A percentile compares a stretch with the other conserved stretches of the same genome.
These are phyloP conservation scores for Trapa bicornis DNA, from an alignment of 345 rosid genomes.

Conservation along the genomic window DNA sequence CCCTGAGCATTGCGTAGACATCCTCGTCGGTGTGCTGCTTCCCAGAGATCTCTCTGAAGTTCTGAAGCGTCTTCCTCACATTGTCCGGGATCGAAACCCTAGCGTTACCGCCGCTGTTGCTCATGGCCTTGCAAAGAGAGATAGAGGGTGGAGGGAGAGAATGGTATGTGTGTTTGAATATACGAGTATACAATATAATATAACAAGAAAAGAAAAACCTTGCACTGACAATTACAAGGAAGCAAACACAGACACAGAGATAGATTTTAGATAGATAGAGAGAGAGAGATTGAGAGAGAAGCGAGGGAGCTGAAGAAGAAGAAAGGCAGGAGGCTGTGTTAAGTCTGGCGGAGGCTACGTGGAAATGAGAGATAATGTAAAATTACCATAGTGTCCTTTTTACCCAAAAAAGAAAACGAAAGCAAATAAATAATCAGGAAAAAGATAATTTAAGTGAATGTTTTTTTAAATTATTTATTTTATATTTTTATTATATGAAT, in stretches of 20 bases:
- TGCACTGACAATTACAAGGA: background rate
- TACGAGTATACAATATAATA: background rate
- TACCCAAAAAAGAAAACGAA: too few relatives aligned
- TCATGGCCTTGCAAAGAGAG: constrained; percentile 23
- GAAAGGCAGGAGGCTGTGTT: too few relatives aligned
- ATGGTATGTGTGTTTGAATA: background rate
- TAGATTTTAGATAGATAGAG: background rate
- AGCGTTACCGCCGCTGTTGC: constrained; percentile 32
- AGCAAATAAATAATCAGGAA: too few relatives aligned
- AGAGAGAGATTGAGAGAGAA: background rate
- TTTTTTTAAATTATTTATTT: too few relatives aligned
- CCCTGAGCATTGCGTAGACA: constrained; percentile 57
- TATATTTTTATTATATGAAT: too few relatives aligned
- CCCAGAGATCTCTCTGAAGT: constrained; percentile 64
- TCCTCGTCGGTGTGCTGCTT: constrained; percentile 77
- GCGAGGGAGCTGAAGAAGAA: too few relatives aligned
- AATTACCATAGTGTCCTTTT: background rate
- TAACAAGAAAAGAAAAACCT: background rate
- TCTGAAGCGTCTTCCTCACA: constrained; percentile 41
- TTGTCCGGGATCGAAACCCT: constrained; percentile 49
- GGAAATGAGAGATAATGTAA: background rate
- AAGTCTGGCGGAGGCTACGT: too few relatives aligned
- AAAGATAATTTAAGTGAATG: too few relatives aligned
- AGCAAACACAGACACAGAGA: background rate
- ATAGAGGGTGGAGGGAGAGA: background rate